These are phyloP conservation scores for Aechmea fasciata DNA, from an alignment of 176 grass and related monocot genomes.

Conservation along the genomic window DNA sequence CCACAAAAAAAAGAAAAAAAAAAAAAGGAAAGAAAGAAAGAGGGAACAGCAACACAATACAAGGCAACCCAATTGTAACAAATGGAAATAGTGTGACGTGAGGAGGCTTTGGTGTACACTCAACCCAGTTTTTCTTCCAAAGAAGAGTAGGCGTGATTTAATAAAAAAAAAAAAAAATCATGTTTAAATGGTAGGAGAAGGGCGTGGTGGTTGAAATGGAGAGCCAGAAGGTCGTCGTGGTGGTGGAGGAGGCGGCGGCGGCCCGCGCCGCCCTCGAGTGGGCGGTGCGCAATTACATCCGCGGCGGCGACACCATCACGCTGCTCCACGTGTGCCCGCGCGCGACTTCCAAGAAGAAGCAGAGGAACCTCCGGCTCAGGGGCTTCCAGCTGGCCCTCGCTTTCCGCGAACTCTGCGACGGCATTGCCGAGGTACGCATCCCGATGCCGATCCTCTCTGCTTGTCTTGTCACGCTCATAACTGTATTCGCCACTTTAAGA, in stretches of 20 bases:
- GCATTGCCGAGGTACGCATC: slow-evolving; percentile 56
- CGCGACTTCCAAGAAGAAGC: slow-evolving; percentile 32
- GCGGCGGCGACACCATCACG: slow-evolving; percentile 67
- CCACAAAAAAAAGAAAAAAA: too few relatives aligned
- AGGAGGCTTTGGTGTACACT: too few relatives aligned
- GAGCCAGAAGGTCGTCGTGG: slow-evolving; percentile 71
- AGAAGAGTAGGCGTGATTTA: too few relatives aligned
- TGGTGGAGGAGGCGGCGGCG: slow-evolving; percentile 68
- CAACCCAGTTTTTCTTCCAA: too few relatives aligned
- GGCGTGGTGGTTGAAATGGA: slow-evolving; percentile 29
- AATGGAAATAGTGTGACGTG: too few relatives aligned
- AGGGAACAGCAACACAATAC: too few relatives aligned
- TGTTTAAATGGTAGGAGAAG: too few relatives aligned
- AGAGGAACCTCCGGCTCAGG: slow-evolving; percentile 44
- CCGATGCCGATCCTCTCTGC: not conserved
- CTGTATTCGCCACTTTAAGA: too few relatives aligned
- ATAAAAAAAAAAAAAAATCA: too few relatives aligned
- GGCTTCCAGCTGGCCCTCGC: slow-evolving; percentile 92
- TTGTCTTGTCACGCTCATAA: not conserved
- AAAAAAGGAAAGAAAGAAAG: too few relatives aligned
- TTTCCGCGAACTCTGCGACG: slow-evolving; percentile 92
- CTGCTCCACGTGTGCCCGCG: slow-evolving; percentile 82
- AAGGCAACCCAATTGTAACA: too few relatives aligned
- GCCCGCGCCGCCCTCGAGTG: slow-evolving; percentile 63
- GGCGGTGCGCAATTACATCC: slow-evolving; percentile 86